Conservation (phyloP, 306 rosid genomes). For the Vigna mungo region DNA sequence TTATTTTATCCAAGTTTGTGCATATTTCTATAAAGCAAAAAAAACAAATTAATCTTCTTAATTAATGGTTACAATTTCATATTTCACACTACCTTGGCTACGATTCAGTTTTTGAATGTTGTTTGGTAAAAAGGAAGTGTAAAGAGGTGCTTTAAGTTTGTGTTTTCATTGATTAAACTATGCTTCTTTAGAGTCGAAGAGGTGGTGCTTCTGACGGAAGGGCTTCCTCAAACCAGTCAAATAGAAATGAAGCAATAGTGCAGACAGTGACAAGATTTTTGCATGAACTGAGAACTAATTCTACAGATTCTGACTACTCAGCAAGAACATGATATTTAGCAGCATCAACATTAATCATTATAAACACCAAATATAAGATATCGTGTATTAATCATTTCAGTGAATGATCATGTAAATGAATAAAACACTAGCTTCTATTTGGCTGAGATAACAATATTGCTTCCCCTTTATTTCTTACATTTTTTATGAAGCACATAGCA, state of each 20-base stretch:
- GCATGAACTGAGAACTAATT: constrained; percentile 38
- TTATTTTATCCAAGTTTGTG: background rate
- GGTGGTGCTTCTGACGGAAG: background rate
- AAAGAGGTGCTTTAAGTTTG: no score
- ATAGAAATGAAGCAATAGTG: constrained; percentile 37
- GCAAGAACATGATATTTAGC: background rate
- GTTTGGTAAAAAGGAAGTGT: no score
- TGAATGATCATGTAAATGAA: background rate
- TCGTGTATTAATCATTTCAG: no score
- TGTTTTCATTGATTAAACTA: no score
- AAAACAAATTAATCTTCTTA: no score
- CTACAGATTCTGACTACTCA: constrained; percentile 44
- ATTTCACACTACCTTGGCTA: no score
- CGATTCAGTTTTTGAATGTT: no score
- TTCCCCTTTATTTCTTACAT: no score
- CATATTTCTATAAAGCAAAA: no score
- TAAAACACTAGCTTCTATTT: background rate
- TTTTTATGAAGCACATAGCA: no score
- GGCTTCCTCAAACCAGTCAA: constrained; percentile 28
- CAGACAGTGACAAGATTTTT: constrained; percentile 48
- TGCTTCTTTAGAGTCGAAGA: no score
- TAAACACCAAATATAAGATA: background rate
- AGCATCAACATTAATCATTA: background rate
- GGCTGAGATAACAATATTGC: background rate
- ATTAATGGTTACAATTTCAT: no score